Base-by-base conservation (phyloP, 192 early-diverging fungal species). In the Coemansia brasiliensis region DNA sequence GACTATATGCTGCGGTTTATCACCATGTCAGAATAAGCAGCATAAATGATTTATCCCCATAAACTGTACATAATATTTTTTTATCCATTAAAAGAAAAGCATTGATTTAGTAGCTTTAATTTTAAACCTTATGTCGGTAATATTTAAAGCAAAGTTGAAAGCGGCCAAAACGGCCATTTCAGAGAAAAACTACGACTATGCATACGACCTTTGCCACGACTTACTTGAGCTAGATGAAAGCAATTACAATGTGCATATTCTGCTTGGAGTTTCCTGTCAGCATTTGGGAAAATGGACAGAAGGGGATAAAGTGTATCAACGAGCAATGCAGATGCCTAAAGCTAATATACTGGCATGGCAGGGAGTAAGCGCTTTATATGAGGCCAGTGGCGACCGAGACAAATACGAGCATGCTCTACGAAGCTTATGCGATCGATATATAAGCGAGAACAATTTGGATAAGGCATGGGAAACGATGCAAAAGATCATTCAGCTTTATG, bases 1-100 rank as follows among this genome's bases (percentile, higher is more conserved):
- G 81, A 88, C 63, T 90, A 88, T 38, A 88, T 88, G 86, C 57
- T 87, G 21, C 80, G 86, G 21, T 86, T 86, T 39, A 40, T 77
- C 59, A 49, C 57, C 51, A 25, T n/a, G 29, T 29, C 35, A 20
- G 3, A 18, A 24, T 12, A 40, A 35, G 32, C 32, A n/a, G n/a
- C n/a, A 3, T 3, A 3, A 16, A 29, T 26, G 15, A 46, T 49
- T 16, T 20, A 49, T 25, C 46, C 46, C 24, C 11, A 25, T 16
- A 15, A 49, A 26, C 2, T 49, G 26, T 49, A 25, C 27, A 25
- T 16, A 29, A 25, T 20, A 49, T 26, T 27, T 26, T 18, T 24
- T 24, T 11, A 46, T 3, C 38, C 8, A 39, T 6, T 6, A 39
- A 17, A 8, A 29, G 21, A 26, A n/a, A 27, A n/a, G n/a, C 44